phyloP scores from a whole-genome alignment of 352 stramenopile genomes.

The Phytophthora sp. region DNA sequence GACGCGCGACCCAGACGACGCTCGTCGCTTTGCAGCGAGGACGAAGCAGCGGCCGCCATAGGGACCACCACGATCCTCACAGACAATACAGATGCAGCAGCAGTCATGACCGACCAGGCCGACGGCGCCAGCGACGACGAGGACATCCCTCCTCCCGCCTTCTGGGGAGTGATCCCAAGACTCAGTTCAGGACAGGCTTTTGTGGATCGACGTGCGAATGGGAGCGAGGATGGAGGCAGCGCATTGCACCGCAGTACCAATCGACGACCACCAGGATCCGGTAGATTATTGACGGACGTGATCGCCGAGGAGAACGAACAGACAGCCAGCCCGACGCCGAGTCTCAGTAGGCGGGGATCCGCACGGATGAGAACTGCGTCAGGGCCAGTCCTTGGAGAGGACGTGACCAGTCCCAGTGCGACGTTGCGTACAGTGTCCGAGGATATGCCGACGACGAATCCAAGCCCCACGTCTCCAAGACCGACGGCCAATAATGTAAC shows the following conservation, averaged over 20 bases:
- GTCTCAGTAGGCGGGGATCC: not conserved
- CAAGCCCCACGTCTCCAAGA: conserved; percentile 54
- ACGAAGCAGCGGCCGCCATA: conserved; percentile 4
- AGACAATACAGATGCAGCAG: conserved; percentile 5
- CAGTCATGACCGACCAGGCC: conserved; percentile 1
- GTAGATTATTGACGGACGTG: conserved; percentile 45
- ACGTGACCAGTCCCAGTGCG: conserved; percentile 44
- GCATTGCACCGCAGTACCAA: conserved; percentile 24
- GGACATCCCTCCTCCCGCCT: conserved; percentile 23
- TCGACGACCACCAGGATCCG: conserved; percentile 17
- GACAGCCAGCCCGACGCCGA: conserved; percentile 3
- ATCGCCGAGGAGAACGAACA: conserved; percentile 60
- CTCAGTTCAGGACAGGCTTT: conserved; percentile 88
- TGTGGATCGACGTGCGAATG: conserved; percentile 71
- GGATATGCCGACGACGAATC: conserved; percentile 51
- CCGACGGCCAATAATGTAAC: conserved; percentile 58
- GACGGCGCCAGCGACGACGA: conserved; percentile 29
- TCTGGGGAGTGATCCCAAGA: conserved; percentile 72
- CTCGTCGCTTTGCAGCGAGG: conserved; percentile 29
- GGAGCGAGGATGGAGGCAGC: conserved; percentile 42
- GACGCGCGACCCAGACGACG: conserved; percentile 45
- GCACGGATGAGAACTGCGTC: conserved; percentile 8
- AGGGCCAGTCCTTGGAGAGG: conserved; percentile 3
- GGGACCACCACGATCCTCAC: not conserved
- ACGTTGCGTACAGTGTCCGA: conserved; percentile 57